Evolutionary conservation across 108 stramenopile genomes (phyloP).

Genomic region (Skeletonema tropicum): DNA sequence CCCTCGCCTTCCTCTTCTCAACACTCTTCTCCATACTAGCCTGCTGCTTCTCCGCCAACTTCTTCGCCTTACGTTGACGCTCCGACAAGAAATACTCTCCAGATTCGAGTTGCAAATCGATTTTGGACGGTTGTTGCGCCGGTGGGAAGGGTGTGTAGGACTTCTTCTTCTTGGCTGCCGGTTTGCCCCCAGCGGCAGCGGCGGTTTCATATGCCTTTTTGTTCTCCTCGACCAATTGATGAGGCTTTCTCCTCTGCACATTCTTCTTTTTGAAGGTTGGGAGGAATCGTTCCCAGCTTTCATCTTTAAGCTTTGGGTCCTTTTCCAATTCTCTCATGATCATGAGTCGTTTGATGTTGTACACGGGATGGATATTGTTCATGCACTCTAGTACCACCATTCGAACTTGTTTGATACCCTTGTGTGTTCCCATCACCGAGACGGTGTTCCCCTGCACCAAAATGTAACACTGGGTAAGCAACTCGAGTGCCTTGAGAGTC

Average conservation of each 20-base stretch:
- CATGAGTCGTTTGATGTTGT: constrained; percentile 99
- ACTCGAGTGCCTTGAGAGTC: constrained; percentile 97
- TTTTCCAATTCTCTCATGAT: constrained; percentile 97
- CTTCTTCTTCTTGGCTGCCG: constrained; percentile 72
- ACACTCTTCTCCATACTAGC: constrained; percentile 44
- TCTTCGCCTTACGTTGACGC: constrained; percentile 65
- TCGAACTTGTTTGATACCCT: constrained; percentile 94
- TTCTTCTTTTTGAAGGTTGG: constrained; percentile 98
- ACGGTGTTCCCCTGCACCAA: constrained; percentile 99
- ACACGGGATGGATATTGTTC: constrained; percentile 99
- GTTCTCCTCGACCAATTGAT: constrained; percentile 33
- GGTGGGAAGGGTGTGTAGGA: constrained; percentile 98
- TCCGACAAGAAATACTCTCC: constrained; percentile 91
- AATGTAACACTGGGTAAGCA: constrained; percentile 97
- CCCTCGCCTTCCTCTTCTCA: constrained; percentile 67
- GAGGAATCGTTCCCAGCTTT: constrained; percentile 98
- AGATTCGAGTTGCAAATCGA: constrained; percentile 94
- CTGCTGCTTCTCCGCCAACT: constrained; percentile 55
- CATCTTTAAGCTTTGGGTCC: constrained; percentile 91
- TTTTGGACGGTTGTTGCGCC: constrained; percentile 88
- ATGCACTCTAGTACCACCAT: constrained; percentile 98
- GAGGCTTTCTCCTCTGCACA: constrained; percentile 88
- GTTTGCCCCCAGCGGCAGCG: constrained; percentile 3
- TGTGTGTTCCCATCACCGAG: constrained; percentile 86
- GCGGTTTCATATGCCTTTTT: constrained; percentile 1